Conservation (phyloP, 495 filamentous ascomycete genomes). For the Aspergillus heteromorphus region DNA sequence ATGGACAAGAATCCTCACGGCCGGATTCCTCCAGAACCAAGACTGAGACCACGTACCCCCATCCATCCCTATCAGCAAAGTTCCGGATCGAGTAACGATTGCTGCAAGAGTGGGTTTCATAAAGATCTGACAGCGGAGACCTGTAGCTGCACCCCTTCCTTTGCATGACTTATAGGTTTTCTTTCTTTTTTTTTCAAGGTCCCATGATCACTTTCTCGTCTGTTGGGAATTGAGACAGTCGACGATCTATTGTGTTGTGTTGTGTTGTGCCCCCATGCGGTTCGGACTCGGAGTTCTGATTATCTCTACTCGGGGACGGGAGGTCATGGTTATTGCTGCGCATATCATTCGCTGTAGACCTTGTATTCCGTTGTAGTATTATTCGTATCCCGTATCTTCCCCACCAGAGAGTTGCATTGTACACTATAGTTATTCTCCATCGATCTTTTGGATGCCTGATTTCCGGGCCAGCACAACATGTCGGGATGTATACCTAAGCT, state of each 20-base stretch:
- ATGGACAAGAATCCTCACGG: neutral
- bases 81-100: neutral
- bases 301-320: neutral
- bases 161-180: no score
- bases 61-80: neutral
- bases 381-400: neutral
- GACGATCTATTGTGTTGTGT: neutral
- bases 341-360: neutral
- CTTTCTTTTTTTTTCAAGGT: conserved; percentile 9
- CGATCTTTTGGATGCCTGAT: neutral
- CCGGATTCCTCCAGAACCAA: neutral
- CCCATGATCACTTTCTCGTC: conserved; percentile 6
- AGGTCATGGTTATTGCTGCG: neutral
- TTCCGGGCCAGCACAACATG: neutral
- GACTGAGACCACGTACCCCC: neutral
- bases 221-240: neutral
- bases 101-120: neutral
- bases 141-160: neutral
- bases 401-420: no score
- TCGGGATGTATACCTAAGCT: neutral
- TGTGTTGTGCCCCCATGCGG: neutral
- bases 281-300: neutral
- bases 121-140: conserved; percentile 8
- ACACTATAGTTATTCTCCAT: no score
- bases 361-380: no score